Base-by-base conservation (phyloP, 345 rosid genomes). In the Syzygium oleosum region DNA sequence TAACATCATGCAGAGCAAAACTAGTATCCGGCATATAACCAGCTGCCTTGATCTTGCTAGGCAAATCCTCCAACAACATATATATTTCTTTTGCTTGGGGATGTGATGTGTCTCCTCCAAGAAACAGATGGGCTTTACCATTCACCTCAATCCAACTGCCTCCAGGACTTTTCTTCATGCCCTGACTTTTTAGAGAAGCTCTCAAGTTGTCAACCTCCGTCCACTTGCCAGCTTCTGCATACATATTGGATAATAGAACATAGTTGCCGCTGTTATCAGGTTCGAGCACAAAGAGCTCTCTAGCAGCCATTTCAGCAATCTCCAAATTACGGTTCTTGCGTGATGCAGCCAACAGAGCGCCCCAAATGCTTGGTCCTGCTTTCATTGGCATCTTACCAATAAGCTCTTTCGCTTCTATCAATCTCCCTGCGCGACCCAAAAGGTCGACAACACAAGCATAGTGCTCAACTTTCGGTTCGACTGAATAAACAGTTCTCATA, bases 171-270 rank as follows among this genome's bases (percentile, higher is more conserved):
- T 90, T 92, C 88, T 90, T 90, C 87, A 90, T 73, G 22, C 90
- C 91, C 80, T 59, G 90, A 46, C 89, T 90, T 88, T 88, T 89
- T 86, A 93, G 91, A 52, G 84, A 86, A 84, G 90, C 90, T 87
- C 94, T 84, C 51, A 94, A 87, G 51, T 88, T 90, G 88, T 94
- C 88, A 21, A 94, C 94, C 27, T 92, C 85, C 16, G 84, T 88
- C 96, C 96, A 94, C 94, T 92, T 94, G 89, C 93, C 93, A 6
- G 91, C 93, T 83, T 94, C 92, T 7, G 96, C 96, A 79, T 94
- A 94, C 61, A 94, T 84, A 88, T 94, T 94, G 2, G 97, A 93
- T 34, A 93, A 89, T 85, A 94, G 89, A 54, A 94, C 95, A 68
- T 93, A 94, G 91, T 93, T 94, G 85, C 95, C 95, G 52, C 92